phyloP scores from a whole-genome alignment of 1,284 basidiomycete species.

The Fomitopsis schrenkii region DNA sequence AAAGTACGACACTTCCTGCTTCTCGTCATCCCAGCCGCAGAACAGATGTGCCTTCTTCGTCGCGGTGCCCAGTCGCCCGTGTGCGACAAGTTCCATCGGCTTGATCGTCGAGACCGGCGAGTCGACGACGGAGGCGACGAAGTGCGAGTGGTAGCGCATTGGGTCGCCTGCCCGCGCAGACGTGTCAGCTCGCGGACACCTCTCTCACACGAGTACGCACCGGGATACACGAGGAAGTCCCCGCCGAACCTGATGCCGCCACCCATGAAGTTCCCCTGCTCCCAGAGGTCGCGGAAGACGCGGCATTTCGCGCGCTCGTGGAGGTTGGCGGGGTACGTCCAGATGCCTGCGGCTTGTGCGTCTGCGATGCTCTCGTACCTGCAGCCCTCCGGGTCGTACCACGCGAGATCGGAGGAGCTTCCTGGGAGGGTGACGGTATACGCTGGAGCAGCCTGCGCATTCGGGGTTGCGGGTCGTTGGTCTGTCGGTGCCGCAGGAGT shows the following conservation, averaged over 20 bases:
- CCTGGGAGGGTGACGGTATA: constrained; percentile 63
- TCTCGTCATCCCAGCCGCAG: constrained; percentile 81
- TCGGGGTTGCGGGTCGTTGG: constrained; percentile 19
- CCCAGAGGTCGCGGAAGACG: constrained; percentile 79
- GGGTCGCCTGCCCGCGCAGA: constrained; percentile 73
- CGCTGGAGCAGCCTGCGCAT: constrained; percentile 21
- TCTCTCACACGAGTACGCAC: constrained; percentile 38
- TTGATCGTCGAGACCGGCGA: constrained; percentile 57
- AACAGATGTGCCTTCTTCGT: constrained; percentile 96
- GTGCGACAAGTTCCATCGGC: constrained; percentile 93
- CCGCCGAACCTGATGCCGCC: constrained; percentile 92
- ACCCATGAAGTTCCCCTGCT: constrained; percentile 82
- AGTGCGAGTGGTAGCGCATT: constrained; percentile 95
- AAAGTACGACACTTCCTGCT: constrained; percentile 66
- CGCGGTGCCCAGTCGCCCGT: constrained; percentile 92
- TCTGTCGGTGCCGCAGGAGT: constrained; percentile 14
- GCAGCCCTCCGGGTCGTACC: constrained; percentile 48
- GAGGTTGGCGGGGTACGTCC: constrained; percentile 68
- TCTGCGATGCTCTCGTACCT: constrained; percentile 54
- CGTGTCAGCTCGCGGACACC: not conserved
- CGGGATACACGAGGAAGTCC: constrained; percentile 95
- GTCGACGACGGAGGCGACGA: constrained; percentile 79
- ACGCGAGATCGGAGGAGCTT: constrained; percentile 52
- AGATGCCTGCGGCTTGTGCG: constrained; percentile 67
- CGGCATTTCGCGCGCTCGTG: constrained; percentile 71